These are phyloP conservation scores for Luffa acutangula DNA, from an alignment of 306 rosid species.

Conservation along the genomic window DNA sequence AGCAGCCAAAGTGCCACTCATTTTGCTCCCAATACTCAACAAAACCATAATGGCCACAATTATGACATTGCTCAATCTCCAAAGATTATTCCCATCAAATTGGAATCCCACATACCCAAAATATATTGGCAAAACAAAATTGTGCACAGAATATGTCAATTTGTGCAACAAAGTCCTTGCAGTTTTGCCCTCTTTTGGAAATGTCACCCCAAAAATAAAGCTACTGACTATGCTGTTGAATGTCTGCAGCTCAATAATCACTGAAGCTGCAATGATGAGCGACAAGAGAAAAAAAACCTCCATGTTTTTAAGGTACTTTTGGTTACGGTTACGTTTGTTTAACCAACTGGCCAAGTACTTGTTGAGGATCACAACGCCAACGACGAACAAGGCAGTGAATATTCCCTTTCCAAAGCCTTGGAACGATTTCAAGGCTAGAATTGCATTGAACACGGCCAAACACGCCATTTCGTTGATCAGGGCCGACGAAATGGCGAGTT, in stretches of 20 bases:
- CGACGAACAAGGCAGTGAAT: not conserved
- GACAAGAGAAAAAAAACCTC: conserved; percentile 49
- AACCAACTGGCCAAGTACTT: conserved; percentile 51
- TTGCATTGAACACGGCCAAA: conserved; percentile 34
- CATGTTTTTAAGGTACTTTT: conserved; percentile 61
- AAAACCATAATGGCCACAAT: conserved; percentile 34
- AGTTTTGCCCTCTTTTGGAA: conserved; percentile 79
- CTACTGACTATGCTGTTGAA: conserved; percentile 57
- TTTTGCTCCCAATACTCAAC: conserved; percentile 58
- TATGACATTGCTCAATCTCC: not conserved
- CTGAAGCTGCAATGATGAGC: conserved; percentile 36
- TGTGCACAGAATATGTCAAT: conserved; percentile 66
- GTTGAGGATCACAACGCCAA: conserved; percentile 14
- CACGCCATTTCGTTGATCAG: conserved; percentile 55
- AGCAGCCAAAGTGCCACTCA: conserved; percentile 59
- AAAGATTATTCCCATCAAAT: conserved; percentile 34
- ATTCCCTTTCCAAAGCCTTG: not conserved
- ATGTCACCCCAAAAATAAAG: conserved; percentile 42
- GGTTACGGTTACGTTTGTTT: conserved; percentile 38
- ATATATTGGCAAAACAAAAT: conserved; percentile 70
- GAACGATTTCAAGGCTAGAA: conserved; percentile 16
- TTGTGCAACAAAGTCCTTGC: conserved; percentile 70
- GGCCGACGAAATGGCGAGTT: conserved; percentile 46
- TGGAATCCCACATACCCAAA: conserved; percentile 85
- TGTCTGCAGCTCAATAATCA: conserved; percentile 46